A percentile compares a stretch with the other conserved stretches of the same genome.
phyloP scores from a whole-genome alignment of 2,329 filamentous ascomycete species.

The Phialophora chinensis region DNA sequence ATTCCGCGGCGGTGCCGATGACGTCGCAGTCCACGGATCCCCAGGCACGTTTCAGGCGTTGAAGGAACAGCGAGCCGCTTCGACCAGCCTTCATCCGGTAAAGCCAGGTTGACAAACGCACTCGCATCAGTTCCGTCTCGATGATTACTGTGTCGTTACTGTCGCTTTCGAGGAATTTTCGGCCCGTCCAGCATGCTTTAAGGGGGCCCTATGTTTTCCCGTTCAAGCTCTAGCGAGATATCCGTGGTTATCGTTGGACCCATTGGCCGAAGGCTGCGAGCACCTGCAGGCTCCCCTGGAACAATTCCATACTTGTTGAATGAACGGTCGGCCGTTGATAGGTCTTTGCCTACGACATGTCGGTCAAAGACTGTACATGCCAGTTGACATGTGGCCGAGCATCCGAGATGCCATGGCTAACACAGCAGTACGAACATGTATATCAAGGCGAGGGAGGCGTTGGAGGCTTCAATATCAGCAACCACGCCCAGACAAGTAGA shows the following conservation, averaged over 20 bases:
- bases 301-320: constrained; percentile 8
- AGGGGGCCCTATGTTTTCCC: constrained; percentile 2
- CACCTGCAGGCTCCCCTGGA: background rate
- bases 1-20: background rate
- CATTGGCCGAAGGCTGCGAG: background rate
- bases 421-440: background rate
- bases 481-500: background rate
- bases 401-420: constrained; percentile 1
- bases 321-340: background rate
- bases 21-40: background rate
- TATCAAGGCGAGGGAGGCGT: constrained; percentile 5
- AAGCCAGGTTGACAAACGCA: background rate
- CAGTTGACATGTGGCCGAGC: constrained; percentile 7
- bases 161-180: background rate
- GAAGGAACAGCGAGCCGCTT: too few relatives aligned
- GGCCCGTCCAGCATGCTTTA: background rate
- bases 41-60: too few relatives aligned
- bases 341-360: constrained; percentile 1
- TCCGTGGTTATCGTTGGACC: background rate
- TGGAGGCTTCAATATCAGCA: background rate
- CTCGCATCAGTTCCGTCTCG: background rate
- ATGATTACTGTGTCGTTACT: background rate
- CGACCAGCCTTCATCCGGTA: background rate
- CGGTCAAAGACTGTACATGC: background rate
- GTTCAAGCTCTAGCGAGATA: constrained; percentile 3